Percentiles rank a stretch among this genome's conserved stretches.
Conservation (phyloP, 441 rosid genomes). For the Arabidopsis lyrata region DNA sequence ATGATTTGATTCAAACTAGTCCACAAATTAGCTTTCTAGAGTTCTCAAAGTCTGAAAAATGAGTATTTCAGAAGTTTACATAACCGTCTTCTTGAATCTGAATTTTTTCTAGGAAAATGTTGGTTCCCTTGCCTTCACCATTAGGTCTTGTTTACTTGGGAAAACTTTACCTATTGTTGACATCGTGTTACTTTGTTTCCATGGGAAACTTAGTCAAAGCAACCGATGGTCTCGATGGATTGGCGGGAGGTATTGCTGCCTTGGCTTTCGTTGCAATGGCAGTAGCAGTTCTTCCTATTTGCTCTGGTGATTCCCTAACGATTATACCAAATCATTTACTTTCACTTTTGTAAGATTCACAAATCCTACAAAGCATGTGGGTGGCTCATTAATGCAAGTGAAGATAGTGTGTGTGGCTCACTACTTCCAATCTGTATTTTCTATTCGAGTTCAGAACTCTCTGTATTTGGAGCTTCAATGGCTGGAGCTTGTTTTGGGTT, state of each 20-base stretch:
- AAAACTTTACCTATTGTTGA: constrained; percentile 67
- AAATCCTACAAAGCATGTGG: not conserved
- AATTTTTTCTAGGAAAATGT: constrained; percentile 61
- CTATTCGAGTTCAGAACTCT: constrained; percentile 60
- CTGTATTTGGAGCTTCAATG: constrained; percentile 93
- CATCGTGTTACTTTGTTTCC: constrained; percentile 80
- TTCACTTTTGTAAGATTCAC: not conserved
- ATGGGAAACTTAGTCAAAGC: constrained; percentile 81
- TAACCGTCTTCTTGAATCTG: constrained; percentile 23
- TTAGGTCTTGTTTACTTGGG: constrained; percentile 83
- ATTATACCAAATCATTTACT: not conserved
- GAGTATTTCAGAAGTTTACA: not conserved
- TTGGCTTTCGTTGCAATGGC: constrained; percentile 91
- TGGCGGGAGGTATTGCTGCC: constrained; percentile 88
- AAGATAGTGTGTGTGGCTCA: constrained; percentile 11
- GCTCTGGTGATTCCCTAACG: constrained; percentile 70
- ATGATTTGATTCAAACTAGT: not conserved
- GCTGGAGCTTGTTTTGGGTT: constrained; percentile 96
- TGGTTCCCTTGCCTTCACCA: constrained; percentile 86
- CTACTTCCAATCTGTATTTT: not conserved
- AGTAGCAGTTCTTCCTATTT: constrained; percentile 84
- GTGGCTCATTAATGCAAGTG: not conserved
- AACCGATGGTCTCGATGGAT: constrained; percentile 86
- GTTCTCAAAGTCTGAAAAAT: not conserved
- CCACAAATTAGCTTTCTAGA: not conserved